Evolutionary conservation across 768 basidiomycete genomes (phyloP).

Genomic region (Boletus rubroflammeus): DNA sequence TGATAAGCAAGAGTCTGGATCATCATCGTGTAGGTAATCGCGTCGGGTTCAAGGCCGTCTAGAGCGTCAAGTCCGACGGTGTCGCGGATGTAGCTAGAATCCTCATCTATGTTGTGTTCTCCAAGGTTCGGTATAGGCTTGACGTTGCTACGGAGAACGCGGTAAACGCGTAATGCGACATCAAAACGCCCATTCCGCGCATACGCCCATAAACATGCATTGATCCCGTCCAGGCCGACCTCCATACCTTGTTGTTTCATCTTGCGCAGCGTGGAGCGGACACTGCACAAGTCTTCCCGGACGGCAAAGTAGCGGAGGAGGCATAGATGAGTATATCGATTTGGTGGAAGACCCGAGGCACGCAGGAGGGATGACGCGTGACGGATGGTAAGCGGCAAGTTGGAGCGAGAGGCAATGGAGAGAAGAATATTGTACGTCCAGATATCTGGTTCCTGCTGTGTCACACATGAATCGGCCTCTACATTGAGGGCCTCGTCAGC

Average conservation of each 20-base stretch:
- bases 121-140: slow-evolving; percentile 34
- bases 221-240: slow-evolving; percentile 63
- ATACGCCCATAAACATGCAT: slow-evolving; percentile 70
- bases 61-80: slow-evolving; percentile 45
- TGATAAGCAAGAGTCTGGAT: slow-evolving; percentile 70
- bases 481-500: slow-evolving; percentile 12
- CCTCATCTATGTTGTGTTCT: slow-evolving; percentile 36
- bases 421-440: slow-evolving; percentile 68
- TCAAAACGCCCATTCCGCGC: slow-evolving; percentile 50
- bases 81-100: slow-evolving; percentile 38
- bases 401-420: slow-evolving; percentile 55
- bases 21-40: slow-evolving; percentile 62
- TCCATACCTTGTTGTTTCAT: slow-evolving; percentile 50
- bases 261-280: slow-evolving; percentile 52
- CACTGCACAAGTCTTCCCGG: slow-evolving; percentile 45
- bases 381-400: slow-evolving; percentile 39
- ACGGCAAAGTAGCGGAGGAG: slow-evolving; percentile 54
- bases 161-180: slow-evolving; percentile 59
- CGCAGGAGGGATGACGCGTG: slow-evolving; percentile 54
- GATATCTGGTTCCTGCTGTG: slow-evolving; percentile 51
- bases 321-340: slow-evolving; percentile 58
- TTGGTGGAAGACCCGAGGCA: slow-evolving; percentile 52
- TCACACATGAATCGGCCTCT: background rate
- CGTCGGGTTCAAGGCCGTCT: slow-evolving; percentile 49
- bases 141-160: slow-evolving; percentile 54